A percentile compares a stretch with the other conserved stretches of the same genome.
Conservation (phyloP, 2,329 filamentous ascomycete genomes). For the Diplocarpon rosae region DNA sequence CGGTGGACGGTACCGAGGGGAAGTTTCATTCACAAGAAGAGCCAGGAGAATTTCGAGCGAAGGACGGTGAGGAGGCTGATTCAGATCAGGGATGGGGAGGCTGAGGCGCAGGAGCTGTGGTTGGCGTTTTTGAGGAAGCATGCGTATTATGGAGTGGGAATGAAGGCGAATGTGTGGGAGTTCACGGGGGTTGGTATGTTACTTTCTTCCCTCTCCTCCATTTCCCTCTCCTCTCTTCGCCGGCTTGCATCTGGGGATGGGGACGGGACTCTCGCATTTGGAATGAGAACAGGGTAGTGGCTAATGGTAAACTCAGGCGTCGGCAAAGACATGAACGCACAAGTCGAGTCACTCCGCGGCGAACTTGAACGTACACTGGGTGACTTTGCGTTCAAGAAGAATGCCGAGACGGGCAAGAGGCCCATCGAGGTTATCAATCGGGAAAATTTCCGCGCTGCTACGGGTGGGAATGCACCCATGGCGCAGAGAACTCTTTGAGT, state of each 20-base stretch:
- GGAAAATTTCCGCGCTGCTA: constrained; percentile 33
- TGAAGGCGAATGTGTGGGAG: constrained; percentile 98
- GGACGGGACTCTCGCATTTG: no score
- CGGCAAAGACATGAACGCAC: constrained; percentile 40
- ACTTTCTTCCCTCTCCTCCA: not conserved
- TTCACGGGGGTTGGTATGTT: constrained; percentile 59
- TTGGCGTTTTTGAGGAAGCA: constrained; percentile 85
- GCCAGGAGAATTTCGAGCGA: constrained; percentile 94
- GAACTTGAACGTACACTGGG: constrained; percentile 42
- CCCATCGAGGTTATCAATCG: constrained; percentile 46
- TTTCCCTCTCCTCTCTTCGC: no score
- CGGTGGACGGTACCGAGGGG: constrained; percentile 86
- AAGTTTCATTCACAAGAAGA: constrained; percentile 94
- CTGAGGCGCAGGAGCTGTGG: constrained; percentile 84
- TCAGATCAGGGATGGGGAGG: constrained; percentile 84
- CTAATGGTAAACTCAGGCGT: constrained; percentile 32
- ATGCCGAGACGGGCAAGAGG: constrained; percentile 40
- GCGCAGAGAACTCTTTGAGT: not conserved
- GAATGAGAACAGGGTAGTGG: not conserved
- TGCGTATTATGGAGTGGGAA: constrained; percentile 89
- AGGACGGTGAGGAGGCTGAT: constrained; percentile 78
- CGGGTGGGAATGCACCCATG: constrained; percentile 23
- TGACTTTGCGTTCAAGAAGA: constrained; percentile 42
- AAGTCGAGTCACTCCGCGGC: constrained; percentile 32
- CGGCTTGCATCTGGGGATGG: no score